Base-by-base conservation (phyloP, 805 yeast genomes). In the Jamesozyma hellenica region DNA sequence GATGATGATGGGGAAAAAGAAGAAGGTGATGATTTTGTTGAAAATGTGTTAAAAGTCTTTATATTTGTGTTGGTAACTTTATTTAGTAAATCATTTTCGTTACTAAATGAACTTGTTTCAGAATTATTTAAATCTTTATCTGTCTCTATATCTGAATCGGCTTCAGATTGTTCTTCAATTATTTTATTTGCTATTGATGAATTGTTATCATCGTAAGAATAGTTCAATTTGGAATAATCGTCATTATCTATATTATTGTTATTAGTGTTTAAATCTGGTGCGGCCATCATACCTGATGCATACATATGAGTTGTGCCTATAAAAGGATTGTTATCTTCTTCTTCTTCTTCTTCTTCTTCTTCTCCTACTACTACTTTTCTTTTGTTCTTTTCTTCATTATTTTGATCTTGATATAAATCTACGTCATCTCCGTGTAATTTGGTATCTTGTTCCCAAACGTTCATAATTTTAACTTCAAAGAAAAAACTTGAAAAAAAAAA, bases 251-350 rank as follows among this genome's bases (percentile, higher is more conserved):
- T 21, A 21, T 21, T 21, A 21, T 21, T 21, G 8, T 11, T n/a
- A 23, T 49, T 49, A 8, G 2, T 19, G 10, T 11, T 44, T 45
- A 12, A 46, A 15, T 31, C 32, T 12, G 43, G 41, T 4, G 33
- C 51, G n/a, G 54, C 52, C 11, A 56, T 59, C 12, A 63, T 55
- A 4, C 68, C 68, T 4, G 63, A 53, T 0, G 68, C 66, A 44
- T 52, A 63, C 38, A 60, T 43, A 41, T 63, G 68, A 17, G 51
- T 51, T 7, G 65, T 58, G 2, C 68, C 68, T 10, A 56, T 47
- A 41, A 63, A 64, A 1, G 68, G 68, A 39, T 64, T 64, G 42
- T 63, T 64, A 44, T 63, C 65, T 38, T 63, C 66, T 40, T 59
- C 65, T 11, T 55, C 60, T 15, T 42, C 45, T 12, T 34, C 42